Conservation (phyloP, 768 basidiomycete species). For the Cyclocybe aegerita region DNA sequence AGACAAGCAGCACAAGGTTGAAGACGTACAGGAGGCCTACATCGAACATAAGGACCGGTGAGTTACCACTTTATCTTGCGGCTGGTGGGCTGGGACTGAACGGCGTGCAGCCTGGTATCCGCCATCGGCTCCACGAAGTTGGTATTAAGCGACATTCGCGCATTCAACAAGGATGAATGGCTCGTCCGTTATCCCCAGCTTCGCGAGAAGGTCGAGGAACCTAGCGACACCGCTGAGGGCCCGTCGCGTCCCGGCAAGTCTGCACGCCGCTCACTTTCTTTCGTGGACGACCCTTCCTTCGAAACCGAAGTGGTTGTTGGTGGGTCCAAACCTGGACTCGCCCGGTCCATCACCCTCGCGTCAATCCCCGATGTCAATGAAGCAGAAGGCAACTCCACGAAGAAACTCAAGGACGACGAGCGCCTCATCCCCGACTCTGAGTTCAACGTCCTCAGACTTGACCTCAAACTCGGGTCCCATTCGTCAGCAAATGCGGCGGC, state of each 20-base stretch:
- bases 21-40: conserved; percentile 77
- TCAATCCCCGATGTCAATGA: conserved; percentile 49
- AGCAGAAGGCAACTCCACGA: conserved; percentile 26
- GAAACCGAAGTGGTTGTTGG: conserved; percentile 66
- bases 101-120: conserved; percentile 54
- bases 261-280: conserved; percentile 71
- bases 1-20: conserved; percentile 52
- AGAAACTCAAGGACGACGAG: conserved; percentile 28
- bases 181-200: conserved; percentile 86
- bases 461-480: conserved; percentile 85
- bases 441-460: conserved; percentile 88
- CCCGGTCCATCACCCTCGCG: conserved; percentile 60
- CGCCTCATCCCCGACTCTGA: conserved; percentile 51
- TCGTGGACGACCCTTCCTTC: conserved; percentile 77
- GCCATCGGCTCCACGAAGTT: conserved; percentile 74
- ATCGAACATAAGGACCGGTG: conserved; percentile 76
- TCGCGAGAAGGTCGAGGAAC: conserved; percentile 38
- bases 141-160: conserved; percentile 67
- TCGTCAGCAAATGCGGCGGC: conserved; percentile 62
- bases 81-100: conserved; percentile 8
- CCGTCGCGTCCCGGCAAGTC: conserved; percentile 33
- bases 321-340: conserved; percentile 44
- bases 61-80: conserved; percentile 20
- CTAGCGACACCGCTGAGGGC: conserved; percentile 22
- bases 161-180: conserved; percentile 88